phyloP scores from a whole-genome alignment of 2,329 filamentous ascomycete species.

The Cercospora brassicicola region DNA sequence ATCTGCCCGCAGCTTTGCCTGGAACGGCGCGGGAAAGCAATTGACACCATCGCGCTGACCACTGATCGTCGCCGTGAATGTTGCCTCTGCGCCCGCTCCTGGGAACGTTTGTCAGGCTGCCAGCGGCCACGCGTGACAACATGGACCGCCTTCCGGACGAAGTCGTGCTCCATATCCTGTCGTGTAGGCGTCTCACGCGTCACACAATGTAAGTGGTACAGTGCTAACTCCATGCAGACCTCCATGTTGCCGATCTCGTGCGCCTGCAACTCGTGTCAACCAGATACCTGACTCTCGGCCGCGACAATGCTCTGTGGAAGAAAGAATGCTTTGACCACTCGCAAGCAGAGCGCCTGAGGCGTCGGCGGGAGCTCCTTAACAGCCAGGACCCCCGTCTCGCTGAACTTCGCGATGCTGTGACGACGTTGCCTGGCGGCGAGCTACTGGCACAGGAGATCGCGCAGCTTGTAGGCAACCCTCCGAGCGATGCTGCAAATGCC shows the following conservation, averaged over 20 bases:
- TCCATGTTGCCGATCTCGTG: constrained; percentile 65
- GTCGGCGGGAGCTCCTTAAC: constrained; percentile 47
- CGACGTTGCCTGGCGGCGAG: constrained; percentile 33
- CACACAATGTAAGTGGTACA: not conserved
- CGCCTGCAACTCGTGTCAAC: constrained; percentile 68
- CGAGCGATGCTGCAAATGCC: constrained; percentile 22
- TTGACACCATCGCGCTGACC: not conserved
- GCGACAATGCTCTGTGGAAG: constrained; percentile 77
- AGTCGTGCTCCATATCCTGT: constrained; percentile 47
- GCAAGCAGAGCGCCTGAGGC: constrained; percentile 62
- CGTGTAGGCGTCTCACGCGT: constrained; percentile 39
- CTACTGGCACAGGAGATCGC: constrained; percentile 29
- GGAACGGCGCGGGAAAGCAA: not conserved
- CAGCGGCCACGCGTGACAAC: constrained; percentile 6
- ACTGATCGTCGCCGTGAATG: not conserved
- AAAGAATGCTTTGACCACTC: constrained; percentile 71
- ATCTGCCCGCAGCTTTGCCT: constrained; percentile 5
- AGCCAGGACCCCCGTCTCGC: constrained; percentile 46
- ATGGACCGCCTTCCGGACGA: constrained; percentile 41
- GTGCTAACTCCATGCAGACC: constrained; percentile 48
- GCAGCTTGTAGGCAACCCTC: constrained; percentile 23
- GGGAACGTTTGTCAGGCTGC: constrained; percentile 5
- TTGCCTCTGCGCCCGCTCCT: constrained; percentile 9
- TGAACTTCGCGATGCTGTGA: constrained; percentile 45
- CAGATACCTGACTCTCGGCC: constrained; percentile 64